These are phyloP conservation scores for Trypanosoma platydactyli DNA, from an alignment of 208 protist species.

Conservation along the genomic window DNA sequence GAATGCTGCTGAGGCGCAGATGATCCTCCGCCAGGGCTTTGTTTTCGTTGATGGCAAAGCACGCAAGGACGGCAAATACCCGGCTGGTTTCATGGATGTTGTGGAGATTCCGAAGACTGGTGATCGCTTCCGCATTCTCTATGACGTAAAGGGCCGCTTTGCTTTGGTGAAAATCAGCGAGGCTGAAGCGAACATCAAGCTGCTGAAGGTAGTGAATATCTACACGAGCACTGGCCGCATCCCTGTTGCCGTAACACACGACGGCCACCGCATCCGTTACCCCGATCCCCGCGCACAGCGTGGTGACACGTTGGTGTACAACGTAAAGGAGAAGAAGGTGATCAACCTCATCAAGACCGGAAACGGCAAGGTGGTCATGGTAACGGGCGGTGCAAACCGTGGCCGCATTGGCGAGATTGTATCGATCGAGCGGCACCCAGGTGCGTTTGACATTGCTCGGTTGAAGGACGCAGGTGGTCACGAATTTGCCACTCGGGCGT, in stretches of 20 bases:
- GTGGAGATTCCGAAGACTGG: slow-evolving; percentile 98
- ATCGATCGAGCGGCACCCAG: slow-evolving; percentile 92
- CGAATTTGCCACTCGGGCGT: slow-evolving; percentile 97
- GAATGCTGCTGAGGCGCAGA: slow-evolving; percentile 94
- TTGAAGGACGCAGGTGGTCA: slow-evolving; percentile 92
- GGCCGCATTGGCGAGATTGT: slow-evolving; percentile 98
- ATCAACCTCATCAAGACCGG: slow-evolving; percentile 90
- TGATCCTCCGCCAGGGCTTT: slow-evolving; percentile 96
- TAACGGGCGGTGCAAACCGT: slow-evolving; percentile 97
- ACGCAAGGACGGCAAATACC: slow-evolving; percentile 97
- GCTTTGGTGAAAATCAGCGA: slow-evolving; percentile 94
- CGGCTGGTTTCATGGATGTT: slow-evolving; percentile 99
- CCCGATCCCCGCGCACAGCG: slow-evolving; percentile 95
- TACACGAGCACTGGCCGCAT: slow-evolving; percentile 92
- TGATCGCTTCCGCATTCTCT: slow-evolving; percentile 98
- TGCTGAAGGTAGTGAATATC: slow-evolving; percentile 94
- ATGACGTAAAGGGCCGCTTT: slow-evolving; percentile 99
- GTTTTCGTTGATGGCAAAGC: slow-evolving; percentile 98
- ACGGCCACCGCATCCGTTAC: slow-evolving; percentile 99
- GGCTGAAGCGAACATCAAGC: slow-evolving; percentile 96
- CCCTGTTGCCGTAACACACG: slow-evolving; percentile 98
- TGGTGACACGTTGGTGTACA: slow-evolving; percentile 98
- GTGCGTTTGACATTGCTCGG: slow-evolving; percentile 98
- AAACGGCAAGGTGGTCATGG: slow-evolving; percentile 94
- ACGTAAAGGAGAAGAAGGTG: slow-evolving; percentile 95